Percentiles rank a stretch among this genome's conserved stretches.
Evolutionary conservation across 495 filamentous ascomycete genomes (phyloP).

Genomic region (Penicillium roqueforti): DNA sequence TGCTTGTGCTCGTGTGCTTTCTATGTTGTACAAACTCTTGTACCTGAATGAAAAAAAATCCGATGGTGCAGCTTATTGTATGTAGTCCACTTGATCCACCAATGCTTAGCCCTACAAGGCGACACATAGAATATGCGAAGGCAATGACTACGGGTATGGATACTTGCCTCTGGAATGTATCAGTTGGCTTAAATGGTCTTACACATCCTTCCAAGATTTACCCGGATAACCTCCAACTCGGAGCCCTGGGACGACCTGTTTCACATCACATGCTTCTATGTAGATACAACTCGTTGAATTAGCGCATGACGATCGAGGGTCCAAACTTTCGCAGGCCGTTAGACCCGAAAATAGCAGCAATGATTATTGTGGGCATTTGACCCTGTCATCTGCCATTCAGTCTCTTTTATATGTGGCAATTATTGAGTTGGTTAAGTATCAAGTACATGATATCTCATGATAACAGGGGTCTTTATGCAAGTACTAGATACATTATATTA

Average conservation of each 20-base stretch:
- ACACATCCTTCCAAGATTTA: no score
- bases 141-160: neutral
- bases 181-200: no score
- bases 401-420: neutral
- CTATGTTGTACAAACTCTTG: neutral
- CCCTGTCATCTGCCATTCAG: neutral
- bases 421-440: neutral
- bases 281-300: neutral
- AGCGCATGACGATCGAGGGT: conserved; percentile 20
- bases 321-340: conserved; percentile 11
- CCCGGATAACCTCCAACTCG: neutral
- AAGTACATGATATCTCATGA: neutral
- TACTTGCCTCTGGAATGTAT: no score
- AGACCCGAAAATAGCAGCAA: neutral
- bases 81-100: conserved; percentile 1
- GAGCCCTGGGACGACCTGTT: neutral
- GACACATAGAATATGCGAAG: neutral
- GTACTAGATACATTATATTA: neutral
- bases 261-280: neutral
- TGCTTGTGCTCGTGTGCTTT: conserved; percentile 6
- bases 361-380: neutral
- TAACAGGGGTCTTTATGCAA: neutral
- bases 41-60: neutral
- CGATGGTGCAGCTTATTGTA: neutral
- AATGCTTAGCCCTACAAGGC: neutral